Evolutionary conservation across 192 early-diverging fungal genomes (phyloP), one percentile per base, ranked within the genome.

Genomic region (Thoreauomyces humboldtii): DNA sequence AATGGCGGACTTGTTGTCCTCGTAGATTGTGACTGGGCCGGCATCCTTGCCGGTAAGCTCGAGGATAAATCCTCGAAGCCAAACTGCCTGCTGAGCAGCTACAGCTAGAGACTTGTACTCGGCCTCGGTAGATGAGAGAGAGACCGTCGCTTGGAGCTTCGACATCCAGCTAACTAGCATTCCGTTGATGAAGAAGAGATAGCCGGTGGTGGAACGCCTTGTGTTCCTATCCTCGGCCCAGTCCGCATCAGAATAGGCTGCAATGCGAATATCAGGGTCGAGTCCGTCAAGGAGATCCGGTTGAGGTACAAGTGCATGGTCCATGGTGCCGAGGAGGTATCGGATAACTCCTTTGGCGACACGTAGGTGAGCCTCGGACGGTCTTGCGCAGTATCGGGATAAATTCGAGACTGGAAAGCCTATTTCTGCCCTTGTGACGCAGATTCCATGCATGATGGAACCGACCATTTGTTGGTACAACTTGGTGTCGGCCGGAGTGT

Each of bases 241-340:
- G 58, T 80, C 77, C 7, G 77, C 70, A 58, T 79, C 77, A 2
- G 71, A 44, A 50, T 60, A 81, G 14, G 33, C 62, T 1, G 21
- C 33, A 4, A 72, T 21, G n/a, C 1, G 1, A 21, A 24, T 12
- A n/a, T n/a, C n/a, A n/a, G n/a, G n/a, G n/a, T n/a, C n/a, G n/a
- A n/a, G n/a, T 7, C 44, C 44, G 44, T 6, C 4, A 3, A 46
- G 44, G 4, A 46, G n/a, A n/a, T n/a, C n/a, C n/a, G n/a, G n/a
- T n/a, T n/a, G n/a, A n/a, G n/a, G n/a, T n/a, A 22, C 44, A 12
- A 46, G 5, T 7, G 19, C 12, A 2, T 46, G 4, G 5, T 17
- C n/a, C 14, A 3, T 46, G 19, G 44, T 46, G 44, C 44, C 44
- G 4, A 6, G 44, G 19, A 46, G 44, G 44, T 46, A 46, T 6